phyloP scores from a whole-genome alignment of 1,284 basidiomycete genomes.

The Xerocomus amazonicus region DNA sequence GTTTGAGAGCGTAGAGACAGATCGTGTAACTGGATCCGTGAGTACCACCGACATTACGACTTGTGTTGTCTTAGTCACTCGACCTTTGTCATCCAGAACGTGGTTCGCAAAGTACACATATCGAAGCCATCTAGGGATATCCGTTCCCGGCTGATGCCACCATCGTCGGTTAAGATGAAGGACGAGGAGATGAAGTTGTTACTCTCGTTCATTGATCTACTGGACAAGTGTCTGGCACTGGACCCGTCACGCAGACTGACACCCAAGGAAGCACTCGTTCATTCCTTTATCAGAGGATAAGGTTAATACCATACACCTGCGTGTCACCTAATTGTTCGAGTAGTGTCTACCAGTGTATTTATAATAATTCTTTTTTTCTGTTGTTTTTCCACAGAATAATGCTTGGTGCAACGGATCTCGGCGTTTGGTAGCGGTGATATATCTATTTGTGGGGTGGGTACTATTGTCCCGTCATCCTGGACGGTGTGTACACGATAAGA shows the following conservation, averaged over 20 bases:
- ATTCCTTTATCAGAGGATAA: conserved; percentile 80
- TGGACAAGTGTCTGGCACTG: conserved; percentile 90
- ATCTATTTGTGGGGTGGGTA: no score
- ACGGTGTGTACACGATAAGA: no score
- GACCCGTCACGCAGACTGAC: conserved; percentile 86
- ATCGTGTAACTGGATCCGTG: conserved; percentile 79
- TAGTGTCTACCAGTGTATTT: no score
- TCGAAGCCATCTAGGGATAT: conserved; percentile 85
- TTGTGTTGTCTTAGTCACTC: neutral
- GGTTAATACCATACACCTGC: no score
- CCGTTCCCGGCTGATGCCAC: conserved; percentile 78
- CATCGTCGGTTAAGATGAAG: conserved; percentile 71
- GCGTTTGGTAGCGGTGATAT: no score
- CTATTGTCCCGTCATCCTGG: no score
- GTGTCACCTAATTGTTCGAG: no score
- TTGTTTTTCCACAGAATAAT: no score
- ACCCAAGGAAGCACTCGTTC: conserved; percentile 83
- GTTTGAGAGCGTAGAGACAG: conserved; percentile 78
- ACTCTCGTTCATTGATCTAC: conserved; percentile 83
- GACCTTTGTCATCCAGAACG: conserved; percentile 52
- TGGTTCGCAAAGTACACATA: conserved; percentile 77
- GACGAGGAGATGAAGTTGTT: conserved; percentile 87
- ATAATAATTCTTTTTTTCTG: no score
- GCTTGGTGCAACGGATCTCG: no score
- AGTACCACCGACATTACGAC: conserved; percentile 39